Conservation (phyloP, 257 asterid genomes). For the Petunia secreta region DNA sequence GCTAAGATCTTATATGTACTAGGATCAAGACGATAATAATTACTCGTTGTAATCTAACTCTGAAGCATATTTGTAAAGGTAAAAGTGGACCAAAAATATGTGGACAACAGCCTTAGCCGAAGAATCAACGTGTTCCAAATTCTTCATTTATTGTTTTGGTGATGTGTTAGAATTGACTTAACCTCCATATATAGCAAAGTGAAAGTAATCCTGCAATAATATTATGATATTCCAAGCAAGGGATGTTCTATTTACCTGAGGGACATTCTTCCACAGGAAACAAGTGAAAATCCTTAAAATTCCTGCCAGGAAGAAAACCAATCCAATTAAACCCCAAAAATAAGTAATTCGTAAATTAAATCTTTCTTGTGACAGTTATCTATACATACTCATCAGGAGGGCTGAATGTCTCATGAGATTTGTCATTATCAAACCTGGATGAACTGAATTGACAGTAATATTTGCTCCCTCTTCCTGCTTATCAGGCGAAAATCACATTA, state of each 20-base stretch:
- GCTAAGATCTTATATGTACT: too few species aligned
- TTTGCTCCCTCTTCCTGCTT: slow-evolving; percentile 42
- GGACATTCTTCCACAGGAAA: slow-evolving; percentile 32
- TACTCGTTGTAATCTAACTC: too few species aligned
- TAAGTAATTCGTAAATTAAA: not conserved
- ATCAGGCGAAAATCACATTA: not conserved
- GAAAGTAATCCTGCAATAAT: too few species aligned
- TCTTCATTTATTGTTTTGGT: too few species aligned
- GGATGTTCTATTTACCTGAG: slow-evolving; percentile 24
- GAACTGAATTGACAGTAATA: slow-evolving; percentile 39
- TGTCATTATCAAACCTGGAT: slow-evolving; percentile 40
- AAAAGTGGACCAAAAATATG: too few species aligned
- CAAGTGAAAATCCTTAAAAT: slow-evolving; percentile 24
- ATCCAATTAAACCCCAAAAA: not conserved
- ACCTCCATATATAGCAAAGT: not conserved
- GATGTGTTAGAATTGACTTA: not conserved
- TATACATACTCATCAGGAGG: slow-evolving; percentile 28
- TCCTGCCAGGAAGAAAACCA: slow-evolving; percentile 1
- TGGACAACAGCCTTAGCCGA: not conserved
- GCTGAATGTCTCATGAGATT: slow-evolving; percentile 37
- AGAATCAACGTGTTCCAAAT: too few species aligned
- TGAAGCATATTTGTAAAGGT: too few species aligned
- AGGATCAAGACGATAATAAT: too few species aligned
- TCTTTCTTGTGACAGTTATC: not conserved
- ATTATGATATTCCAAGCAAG: not conserved